These are phyloP conservation scores for Heterobasidion parviporum DNA, from an alignment of 1,284 basidiomycete genomes.

Conservation along the genomic window DNA sequence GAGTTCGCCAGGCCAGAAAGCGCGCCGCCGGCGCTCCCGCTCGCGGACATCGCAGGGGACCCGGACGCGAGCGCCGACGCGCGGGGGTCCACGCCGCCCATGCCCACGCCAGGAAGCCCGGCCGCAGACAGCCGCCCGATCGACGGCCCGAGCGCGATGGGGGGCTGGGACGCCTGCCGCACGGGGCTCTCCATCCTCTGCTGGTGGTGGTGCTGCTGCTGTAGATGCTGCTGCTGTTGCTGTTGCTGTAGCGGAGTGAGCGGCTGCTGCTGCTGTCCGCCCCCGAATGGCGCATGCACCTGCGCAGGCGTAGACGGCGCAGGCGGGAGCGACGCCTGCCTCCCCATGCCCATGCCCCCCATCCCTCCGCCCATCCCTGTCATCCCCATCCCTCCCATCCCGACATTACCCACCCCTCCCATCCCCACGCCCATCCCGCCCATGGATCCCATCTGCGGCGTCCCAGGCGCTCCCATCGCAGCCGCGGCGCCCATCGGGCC, in stretches of 20 bases:
- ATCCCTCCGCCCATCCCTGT: neutral
- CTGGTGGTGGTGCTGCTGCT: neutral
- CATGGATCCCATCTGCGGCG: neutral
- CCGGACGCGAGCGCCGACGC: neutral
- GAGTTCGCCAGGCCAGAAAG: conserved; percentile 10
- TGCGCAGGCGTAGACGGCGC: neutral
- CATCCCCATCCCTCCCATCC: neutral
- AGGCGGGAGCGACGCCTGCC: neutral
- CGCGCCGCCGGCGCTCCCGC: conserved; percentile 3
- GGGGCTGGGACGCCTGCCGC: neutral
- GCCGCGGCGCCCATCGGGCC: neutral
- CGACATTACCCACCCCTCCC: neutral
- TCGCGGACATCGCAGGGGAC: neutral
- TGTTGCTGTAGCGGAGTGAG: neutral
- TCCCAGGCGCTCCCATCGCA: neutral
- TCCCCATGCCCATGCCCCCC: neutral
- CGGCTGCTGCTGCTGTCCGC: neutral
- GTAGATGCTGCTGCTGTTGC: neutral
- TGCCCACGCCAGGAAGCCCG: neutral
- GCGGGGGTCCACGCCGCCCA: neutral
- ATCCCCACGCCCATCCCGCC: neutral
- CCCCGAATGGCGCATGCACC: no score
- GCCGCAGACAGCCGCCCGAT: neutral
- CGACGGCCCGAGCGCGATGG: neutral
- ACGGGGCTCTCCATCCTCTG: neutral